phyloP scores from a whole-genome alignment of 179 eudicot genomes.

The Actinidia chinensis region DNA sequence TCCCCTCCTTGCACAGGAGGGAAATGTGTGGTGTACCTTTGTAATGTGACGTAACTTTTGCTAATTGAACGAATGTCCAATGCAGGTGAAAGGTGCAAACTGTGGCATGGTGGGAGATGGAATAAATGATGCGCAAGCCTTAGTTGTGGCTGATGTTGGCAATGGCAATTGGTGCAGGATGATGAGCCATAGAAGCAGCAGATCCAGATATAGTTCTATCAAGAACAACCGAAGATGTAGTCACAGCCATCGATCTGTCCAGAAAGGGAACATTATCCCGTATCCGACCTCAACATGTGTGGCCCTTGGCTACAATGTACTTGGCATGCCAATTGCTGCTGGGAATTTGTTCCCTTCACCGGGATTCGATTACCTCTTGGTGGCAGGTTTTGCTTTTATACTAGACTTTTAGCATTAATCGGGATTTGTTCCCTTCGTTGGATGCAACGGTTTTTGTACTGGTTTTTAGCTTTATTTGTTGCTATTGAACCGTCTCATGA shows the following conservation, averaged over 20 bases:
- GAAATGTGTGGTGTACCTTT: background rate
- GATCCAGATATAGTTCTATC: conserved; percentile 86
- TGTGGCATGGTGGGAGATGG: conserved; percentile 98
- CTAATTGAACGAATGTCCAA: background rate
- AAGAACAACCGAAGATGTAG: conserved; percentile 88
- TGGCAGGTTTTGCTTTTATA: too few relatives aligned
- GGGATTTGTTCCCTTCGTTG: too few relatives aligned
- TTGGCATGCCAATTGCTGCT: conserved; percentile 90
- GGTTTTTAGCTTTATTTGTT: too few relatives aligned
- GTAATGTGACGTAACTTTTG: too few relatives aligned
- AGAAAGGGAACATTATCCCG: conserved; percentile 76
- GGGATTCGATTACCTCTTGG: conserved; percentile 89
- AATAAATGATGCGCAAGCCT: conserved; percentile 91
- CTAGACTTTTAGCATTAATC: too few relatives aligned
- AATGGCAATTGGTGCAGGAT: conserved; percentile 96
- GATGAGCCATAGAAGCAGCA: conserved; percentile 95
- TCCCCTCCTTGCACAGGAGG: background rate
- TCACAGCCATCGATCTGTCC: conserved; percentile 88
- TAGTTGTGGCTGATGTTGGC: conserved; percentile 91
- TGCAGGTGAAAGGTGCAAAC: conserved; percentile 67
- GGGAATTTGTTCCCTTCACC: conserved; percentile 78
- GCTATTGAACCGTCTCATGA: too few relatives aligned
- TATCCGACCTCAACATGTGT: conserved; percentile 77
- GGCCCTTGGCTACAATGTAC: conserved; percentile 92
- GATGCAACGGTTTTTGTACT: too few relatives aligned